Evolutionary conservation across 768 basidiomycete species (phyloP).

Genomic region (Panellus pusillus): DNA sequence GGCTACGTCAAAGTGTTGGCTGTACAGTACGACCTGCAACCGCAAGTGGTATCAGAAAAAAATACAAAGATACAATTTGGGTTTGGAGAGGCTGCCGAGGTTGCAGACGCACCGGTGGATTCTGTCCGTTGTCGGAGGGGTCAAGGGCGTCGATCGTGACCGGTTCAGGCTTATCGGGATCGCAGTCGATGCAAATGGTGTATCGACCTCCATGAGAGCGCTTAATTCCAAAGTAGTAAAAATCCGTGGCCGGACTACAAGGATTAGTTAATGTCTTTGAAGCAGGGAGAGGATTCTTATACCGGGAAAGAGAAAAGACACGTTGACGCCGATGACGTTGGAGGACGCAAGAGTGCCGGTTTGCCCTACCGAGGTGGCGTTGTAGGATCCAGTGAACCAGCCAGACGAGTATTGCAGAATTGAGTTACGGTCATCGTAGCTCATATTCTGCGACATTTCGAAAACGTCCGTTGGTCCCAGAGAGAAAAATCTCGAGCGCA

Average conservation of each 20-base stretch:
- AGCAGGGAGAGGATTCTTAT: background rate
- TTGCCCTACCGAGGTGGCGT: conserved; percentile 21
- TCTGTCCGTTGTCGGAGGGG: conserved; percentile 28
- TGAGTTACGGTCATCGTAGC: too few relatives aligned
- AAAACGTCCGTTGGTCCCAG: too few relatives aligned
- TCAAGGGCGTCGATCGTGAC: conserved; percentile 30
- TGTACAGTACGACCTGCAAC: conserved; percentile 26
- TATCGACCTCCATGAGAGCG: conserved; percentile 28
- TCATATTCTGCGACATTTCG: too few relatives aligned
- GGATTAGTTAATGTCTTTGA: background rate
- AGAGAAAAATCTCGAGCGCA: too few relatives aligned
- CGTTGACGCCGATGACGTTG: conserved; percentile 26
- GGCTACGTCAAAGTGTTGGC: conserved; percentile 19
- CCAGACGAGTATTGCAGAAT: too few relatives aligned
- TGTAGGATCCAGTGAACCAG: too few relatives aligned
- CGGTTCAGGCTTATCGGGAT: conserved; percentile 27
- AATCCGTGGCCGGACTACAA: conserved; percentile 27
- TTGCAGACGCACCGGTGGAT: conserved; percentile 27
- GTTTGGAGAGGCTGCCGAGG: background rate
- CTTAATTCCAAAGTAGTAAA: conserved; percentile 32
- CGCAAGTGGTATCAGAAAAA: background rate
- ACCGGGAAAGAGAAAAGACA: conserved; percentile 30
- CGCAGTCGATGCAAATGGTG: conserved; percentile 35
- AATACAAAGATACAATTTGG: too few relatives aligned
- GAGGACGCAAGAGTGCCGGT: conserved; percentile 30